Conservation (phyloP, 1,139 yeast species). For the Spathaspora sp. region DNA sequence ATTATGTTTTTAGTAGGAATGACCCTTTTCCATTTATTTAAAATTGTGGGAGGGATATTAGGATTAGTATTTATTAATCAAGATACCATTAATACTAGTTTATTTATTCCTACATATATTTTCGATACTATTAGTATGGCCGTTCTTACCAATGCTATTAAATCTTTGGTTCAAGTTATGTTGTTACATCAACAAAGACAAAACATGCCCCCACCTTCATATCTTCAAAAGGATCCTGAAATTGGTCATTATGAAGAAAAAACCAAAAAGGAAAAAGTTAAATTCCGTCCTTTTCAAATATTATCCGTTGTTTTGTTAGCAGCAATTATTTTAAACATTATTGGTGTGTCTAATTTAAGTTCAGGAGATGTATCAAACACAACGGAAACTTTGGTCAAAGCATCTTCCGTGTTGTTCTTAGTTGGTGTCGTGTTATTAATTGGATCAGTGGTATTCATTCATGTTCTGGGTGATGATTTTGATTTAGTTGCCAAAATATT, state of each 20-base stretch:
- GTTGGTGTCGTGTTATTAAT: slow-evolving; percentile 10
- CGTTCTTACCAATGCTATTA: slow-evolving; percentile 9
- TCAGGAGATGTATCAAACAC: slow-evolving; percentile 4
- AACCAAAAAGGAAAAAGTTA: slow-evolving; percentile 2
- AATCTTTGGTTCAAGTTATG: slow-evolving; percentile 12
- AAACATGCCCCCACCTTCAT: background rate
- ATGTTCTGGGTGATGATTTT: background rate
- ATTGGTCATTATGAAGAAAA: background rate
- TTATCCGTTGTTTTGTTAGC: slow-evolving; percentile 11
- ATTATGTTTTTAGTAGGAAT: slow-evolving; percentile 8
- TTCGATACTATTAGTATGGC: slow-evolving; percentile 15
- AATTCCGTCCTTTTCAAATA: slow-evolving; percentile 11
- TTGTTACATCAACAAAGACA: slow-evolving; percentile 3
- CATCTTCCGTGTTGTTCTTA: slow-evolving; percentile 11
- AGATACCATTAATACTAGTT: slow-evolving; percentile 6
- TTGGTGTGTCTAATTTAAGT: slow-evolving; percentile 9
- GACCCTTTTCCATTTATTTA: slow-evolving; percentile 9
- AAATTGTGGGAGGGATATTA: slow-evolving; percentile 12
- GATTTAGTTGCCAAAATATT: slow-evolving; percentile 7
- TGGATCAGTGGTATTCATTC: slow-evolving; percentile 6
- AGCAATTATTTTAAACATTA: slow-evolving; percentile 10
- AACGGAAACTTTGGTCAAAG: slow-evolving; percentile 8
- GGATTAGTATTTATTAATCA: slow-evolving; percentile 12
- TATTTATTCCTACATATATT: slow-evolving; percentile 14
- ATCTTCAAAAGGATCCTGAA: background rate